Evolutionary conservation across 352 stramenopile species (phyloP).

Genomic region (Blastocystis sp.): DNA sequence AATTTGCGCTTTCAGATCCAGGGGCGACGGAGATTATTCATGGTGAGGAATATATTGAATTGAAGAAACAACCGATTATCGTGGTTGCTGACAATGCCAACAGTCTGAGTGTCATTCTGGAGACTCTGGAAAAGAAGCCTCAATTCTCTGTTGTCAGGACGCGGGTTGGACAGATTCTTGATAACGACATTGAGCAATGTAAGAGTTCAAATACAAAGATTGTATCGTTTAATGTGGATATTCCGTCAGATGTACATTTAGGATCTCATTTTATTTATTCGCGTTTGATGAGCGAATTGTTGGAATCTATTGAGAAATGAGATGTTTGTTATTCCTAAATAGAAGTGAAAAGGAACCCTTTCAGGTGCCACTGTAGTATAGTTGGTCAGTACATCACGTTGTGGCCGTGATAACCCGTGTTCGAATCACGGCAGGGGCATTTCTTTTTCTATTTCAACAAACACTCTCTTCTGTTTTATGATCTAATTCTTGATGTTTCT

Average conservation of each 20-base stretch:
- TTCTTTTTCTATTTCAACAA: not conserved
- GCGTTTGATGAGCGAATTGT: constrained; percentile 42
- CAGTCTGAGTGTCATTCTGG: constrained; percentile 21
- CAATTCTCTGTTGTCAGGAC: not conserved
- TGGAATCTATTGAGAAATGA: not conserved
- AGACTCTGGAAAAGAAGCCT: not conserved
- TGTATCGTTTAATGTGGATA: constrained; percentile 35
- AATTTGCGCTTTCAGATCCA: not conserved
- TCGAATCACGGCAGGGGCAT: constrained; percentile 61
- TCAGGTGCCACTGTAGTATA: constrained; percentile 59
- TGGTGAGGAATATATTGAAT: constrained; percentile 26
- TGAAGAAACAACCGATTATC: constrained; percentile 3
- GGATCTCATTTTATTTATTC: constrained; percentile 39
- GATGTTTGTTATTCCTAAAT: not conserved
- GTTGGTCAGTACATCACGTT: constrained; percentile 63
- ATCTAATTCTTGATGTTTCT: too few species aligned
- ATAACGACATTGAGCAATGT: constrained; percentile 1
- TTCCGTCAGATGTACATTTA: not conserved
- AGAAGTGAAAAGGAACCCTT: not conserved
- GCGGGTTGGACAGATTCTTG: constrained; percentile 42
- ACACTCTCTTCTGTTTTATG: too few species aligned
- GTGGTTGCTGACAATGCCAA: constrained; percentile 51
- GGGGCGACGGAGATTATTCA: not conserved
- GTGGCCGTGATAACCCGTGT: constrained; percentile 62
- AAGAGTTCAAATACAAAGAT: not conserved